These are phyloP conservation scores for Debaryomyces hansenii DNA, from an alignment of 805 yeast species.

Conservation along the genomic window DNA sequence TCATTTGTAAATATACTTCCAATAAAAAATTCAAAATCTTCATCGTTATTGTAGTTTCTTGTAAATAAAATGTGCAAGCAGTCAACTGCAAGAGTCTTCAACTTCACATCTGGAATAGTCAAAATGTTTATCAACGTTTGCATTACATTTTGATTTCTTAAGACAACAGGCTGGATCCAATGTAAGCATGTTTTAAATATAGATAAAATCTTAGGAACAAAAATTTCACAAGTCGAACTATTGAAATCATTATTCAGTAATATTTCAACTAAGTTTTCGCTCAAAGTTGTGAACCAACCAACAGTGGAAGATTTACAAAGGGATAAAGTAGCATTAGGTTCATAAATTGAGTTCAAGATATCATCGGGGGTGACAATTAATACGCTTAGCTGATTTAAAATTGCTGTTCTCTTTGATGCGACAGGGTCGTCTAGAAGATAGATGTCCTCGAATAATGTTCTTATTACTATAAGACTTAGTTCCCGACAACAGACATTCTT, in stretches of 20 bases:
- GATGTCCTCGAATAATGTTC: constrained; percentile 91
- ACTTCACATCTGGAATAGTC: constrained; percentile 57
- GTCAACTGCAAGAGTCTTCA: constrained; percentile 84
- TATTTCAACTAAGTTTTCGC: constrained; percentile 32
- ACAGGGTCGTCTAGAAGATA: constrained; percentile 89
- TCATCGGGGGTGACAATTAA: constrained; percentile 75
- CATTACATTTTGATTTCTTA: constrained; percentile 66
- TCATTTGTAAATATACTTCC: constrained; percentile 73
- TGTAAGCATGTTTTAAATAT: constrained; percentile 86
- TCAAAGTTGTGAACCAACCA: constrained; percentile 90
- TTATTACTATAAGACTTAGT: constrained; percentile 69
- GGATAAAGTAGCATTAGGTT: constrained; percentile 60
- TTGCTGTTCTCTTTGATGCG: constrained; percentile 75
- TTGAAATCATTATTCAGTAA: constrained; percentile 29
- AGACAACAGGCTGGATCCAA: constrained; percentile 83
- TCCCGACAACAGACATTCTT: constrained; percentile 65
- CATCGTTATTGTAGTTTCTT: constrained; percentile 61
- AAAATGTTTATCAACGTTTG: constrained; percentile 61
- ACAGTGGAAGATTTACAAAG: constrained; percentile 66
- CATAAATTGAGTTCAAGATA: constrained; percentile 62
- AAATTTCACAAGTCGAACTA: constrained; percentile 32
- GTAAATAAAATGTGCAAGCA: constrained; percentile 88
- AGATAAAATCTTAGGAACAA: constrained; percentile 69
- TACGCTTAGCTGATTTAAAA: constrained; percentile 78
- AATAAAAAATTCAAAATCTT: constrained; percentile 75